These are phyloP conservation scores for Apiospora marii DNA, from an alignment of 2,329 filamentous ascomycete species.

Conservation along the genomic window DNA sequence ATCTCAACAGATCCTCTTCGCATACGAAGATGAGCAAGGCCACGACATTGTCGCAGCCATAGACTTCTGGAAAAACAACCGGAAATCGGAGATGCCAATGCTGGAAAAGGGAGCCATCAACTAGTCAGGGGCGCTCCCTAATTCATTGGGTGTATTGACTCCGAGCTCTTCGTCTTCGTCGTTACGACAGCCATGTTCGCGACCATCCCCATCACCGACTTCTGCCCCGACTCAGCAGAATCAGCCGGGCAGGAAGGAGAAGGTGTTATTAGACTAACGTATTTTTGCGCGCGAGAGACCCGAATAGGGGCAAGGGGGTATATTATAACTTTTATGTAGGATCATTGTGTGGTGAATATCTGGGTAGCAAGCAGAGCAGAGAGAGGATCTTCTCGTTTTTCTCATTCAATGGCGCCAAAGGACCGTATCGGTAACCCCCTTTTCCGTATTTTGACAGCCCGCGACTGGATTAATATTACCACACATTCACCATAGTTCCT, in stretches of 20 bases:
- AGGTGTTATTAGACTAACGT: constrained; percentile 17
- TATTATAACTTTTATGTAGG: constrained; percentile 18
- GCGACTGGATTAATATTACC: constrained; percentile 22
- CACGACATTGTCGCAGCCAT: constrained; percentile 94
- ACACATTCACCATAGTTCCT: not conserved
- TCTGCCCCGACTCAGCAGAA: not conserved
- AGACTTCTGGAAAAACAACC: constrained; percentile 88
- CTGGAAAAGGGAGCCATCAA: constrained; percentile 26
- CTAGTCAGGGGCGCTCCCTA: constrained; percentile 21
- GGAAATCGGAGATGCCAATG: constrained; percentile 42
- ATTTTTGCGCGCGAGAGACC: not conserved
- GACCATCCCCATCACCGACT: not conserved
- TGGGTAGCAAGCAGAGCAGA: constrained; percentile 6
- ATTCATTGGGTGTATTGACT: not conserved
- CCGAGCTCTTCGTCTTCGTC: constrained; percentile 9
- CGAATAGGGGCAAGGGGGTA: not conserved
- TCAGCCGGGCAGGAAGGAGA: not conserved
- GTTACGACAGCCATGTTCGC: not conserved
- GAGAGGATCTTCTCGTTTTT: constrained; percentile 20
- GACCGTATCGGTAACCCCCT: constrained; percentile 12
- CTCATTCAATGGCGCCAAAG: constrained; percentile 21
- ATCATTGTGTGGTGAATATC: constrained; percentile 19
- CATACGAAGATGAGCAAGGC: constrained; percentile 94
- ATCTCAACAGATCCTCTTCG: constrained; percentile 82
- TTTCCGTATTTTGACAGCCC: constrained; percentile 20